phyloP scores from a whole-genome alignment of 2,329 filamentous ascomycete species.

The Hymenoscyphus occultus region DNA sequence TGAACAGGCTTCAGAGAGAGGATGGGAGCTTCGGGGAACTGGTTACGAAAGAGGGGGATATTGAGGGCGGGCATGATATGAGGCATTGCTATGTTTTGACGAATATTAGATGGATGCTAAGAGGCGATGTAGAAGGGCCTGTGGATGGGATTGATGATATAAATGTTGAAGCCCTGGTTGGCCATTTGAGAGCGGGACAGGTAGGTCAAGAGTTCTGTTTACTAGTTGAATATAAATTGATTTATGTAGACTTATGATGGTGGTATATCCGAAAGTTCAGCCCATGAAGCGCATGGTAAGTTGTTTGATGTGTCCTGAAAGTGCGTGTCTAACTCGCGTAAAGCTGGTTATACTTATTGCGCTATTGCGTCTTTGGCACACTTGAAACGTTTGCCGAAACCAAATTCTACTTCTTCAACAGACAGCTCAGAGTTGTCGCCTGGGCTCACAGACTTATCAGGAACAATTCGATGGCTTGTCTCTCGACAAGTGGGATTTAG shows the following conservation, averaged over 20 bases:
- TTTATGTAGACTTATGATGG: slow-evolving; percentile 35
- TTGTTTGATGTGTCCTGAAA: neutral
- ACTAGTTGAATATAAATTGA: slow-evolving; percentile 13
- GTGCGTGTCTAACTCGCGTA: slow-evolving; percentile 19
- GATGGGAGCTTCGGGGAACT: slow-evolving; percentile 94
- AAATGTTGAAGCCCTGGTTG: slow-evolving; percentile 65
- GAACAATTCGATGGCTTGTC: slow-evolving; percentile 53
- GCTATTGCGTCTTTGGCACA: slow-evolving; percentile 75
- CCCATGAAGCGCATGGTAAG: slow-evolving; percentile 37
- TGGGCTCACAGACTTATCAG: slow-evolving; percentile 38
- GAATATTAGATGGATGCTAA: slow-evolving; percentile 76
- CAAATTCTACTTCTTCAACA: slow-evolving; percentile 8
- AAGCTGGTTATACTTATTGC: slow-evolving; percentile 89
- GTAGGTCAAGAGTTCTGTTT: slow-evolving; percentile 36
- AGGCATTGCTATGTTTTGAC: slow-evolving; percentile 85
- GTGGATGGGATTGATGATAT: slow-evolving; percentile 64
- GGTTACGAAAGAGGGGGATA: slow-evolving; percentile 51
- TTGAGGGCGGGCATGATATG: slow-evolving; percentile 81
- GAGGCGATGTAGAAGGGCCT: slow-evolving; percentile 54
- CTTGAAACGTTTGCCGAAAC: slow-evolving; percentile 43
- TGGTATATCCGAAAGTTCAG: slow-evolving; percentile 35
- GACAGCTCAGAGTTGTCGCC: slow-evolving; percentile 22
- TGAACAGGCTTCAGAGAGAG: slow-evolving; percentile 69
- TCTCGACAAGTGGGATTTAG: slow-evolving; percentile 62
- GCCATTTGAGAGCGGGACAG: slow-evolving; percentile 67